These are phyloP conservation scores for Mycena sp. DNA, from an alignment of 1,284 basidiomycete genomes.

Conservation along the genomic window DNA sequence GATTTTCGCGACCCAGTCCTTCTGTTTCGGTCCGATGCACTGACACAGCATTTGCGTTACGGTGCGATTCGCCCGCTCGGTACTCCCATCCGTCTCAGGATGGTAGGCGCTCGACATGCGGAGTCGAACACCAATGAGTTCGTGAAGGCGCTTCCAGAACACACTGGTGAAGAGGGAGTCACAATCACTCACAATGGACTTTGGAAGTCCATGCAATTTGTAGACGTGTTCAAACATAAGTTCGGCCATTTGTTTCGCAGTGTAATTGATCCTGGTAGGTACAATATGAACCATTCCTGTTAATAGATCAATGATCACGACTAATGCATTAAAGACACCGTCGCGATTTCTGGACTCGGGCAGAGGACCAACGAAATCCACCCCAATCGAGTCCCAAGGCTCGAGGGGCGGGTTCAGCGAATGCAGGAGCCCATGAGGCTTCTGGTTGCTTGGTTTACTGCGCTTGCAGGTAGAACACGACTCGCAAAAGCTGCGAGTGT, in stretches of 20 bases:
- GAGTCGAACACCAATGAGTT: conserved; percentile 43
- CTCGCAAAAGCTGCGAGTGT: conserved; percentile 47
- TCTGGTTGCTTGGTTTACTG: conserved; percentile 43
- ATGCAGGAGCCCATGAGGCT: conserved; percentile 44
- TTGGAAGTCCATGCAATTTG: conserved; percentile 49
- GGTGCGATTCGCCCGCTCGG: conserved; percentile 50
- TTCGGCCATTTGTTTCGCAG: conserved; percentile 48
- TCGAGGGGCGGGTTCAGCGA: conserved; percentile 36
- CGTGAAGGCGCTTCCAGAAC: conserved; percentile 49
- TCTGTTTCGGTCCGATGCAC: conserved; percentile 43
- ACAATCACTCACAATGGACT: conserved; percentile 49
- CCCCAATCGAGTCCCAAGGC: conserved; percentile 45
- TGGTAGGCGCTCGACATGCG: conserved; percentile 55
- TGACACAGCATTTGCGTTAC: conserved; percentile 50
- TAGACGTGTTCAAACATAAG: conserved; percentile 50
- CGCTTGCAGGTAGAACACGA: conserved; percentile 41
- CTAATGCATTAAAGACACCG: conserved; percentile 44
- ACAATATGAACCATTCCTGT: conserved; percentile 45
- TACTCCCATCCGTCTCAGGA: conserved; percentile 53
- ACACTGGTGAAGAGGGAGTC: conserved; percentile 49
- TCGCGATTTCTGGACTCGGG: conserved; percentile 40
- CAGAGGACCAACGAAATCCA: conserved; percentile 53
- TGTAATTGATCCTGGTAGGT: conserved; percentile 38
- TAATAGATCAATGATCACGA: conserved; percentile 47
- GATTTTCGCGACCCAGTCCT: conserved; percentile 48